A percentile compares a stretch with the other conserved stretches of the same genome.
Conservation (phyloP, 2,329 filamentous ascomycete genomes). For the Sclerotinia spermophila region DNA sequence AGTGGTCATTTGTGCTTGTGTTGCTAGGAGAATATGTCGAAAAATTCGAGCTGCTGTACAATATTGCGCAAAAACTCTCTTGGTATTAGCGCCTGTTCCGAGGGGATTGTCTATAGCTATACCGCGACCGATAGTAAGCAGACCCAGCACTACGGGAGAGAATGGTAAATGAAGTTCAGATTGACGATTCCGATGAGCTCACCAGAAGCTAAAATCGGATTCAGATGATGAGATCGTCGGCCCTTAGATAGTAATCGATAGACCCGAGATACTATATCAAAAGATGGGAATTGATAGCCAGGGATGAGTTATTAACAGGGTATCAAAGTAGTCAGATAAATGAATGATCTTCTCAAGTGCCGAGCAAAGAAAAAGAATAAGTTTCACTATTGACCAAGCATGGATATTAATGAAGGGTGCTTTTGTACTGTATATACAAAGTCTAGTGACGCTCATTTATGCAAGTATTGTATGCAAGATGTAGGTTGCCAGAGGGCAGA, state of each 20-base stretch:
- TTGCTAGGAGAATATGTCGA: slow-evolving; percentile 18
- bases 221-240: slow-evolving; percentile 6
- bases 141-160: slow-evolving; percentile 1
- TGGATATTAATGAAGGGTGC: background rate
- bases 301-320: slow-evolving; percentile 5
- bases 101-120: background rate
- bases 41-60: slow-evolving; percentile 16
- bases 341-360: slow-evolving; percentile 16
- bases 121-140: background rate
- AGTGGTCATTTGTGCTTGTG: slow-evolving; percentile 14
- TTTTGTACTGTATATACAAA: slow-evolving; percentile 1
- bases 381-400: slow-evolving; percentile 8
- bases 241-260: slow-evolving; percentile 6
- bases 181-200: background rate
- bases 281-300: slow-evolving; percentile 9
- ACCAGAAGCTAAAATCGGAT: slow-evolving; percentile 5
- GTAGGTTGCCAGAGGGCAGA: slow-evolving; percentile 9
- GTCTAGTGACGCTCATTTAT: slow-evolving; percentile 15
- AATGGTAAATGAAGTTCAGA: background rate
- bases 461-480: slow-evolving; percentile 14
- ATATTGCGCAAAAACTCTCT: slow-evolving; percentile 17
- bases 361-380: slow-evolving; percentile 3
- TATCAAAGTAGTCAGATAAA: slow-evolving; percentile 3
- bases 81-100: background rate
- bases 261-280: background rate